phyloP scores from a whole-genome alignment of 345 rosid genomes.

The Aquilaria malaccensis region DNA sequence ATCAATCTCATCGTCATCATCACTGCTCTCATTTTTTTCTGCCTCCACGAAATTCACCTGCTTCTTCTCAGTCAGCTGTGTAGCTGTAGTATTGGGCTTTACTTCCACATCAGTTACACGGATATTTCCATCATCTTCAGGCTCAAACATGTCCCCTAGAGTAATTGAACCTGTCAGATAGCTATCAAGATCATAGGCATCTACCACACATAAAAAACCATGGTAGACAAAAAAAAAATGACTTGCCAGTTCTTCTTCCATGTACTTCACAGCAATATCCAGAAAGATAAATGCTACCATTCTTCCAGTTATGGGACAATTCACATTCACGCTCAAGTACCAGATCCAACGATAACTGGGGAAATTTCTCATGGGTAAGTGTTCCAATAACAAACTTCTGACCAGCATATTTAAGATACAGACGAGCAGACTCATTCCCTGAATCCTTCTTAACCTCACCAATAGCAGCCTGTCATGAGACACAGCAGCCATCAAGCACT shows the following conservation, averaged over 20 bases:
- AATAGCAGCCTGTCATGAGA: conserved; percentile 39
- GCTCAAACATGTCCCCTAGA: conserved; percentile 13
- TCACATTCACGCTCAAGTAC: conserved; percentile 43
- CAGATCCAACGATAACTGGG: conserved; percentile 54
- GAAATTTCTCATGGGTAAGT: conserved; percentile 52
- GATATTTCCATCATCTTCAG: conserved; percentile 19
- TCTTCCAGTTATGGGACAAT: conserved; percentile 62
- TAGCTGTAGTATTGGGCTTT: conserved; percentile 11
- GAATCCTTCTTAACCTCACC: conserved; percentile 50
- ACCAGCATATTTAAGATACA: conserved; percentile 31
- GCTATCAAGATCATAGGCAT: conserved; percentile 3
- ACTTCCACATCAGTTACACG: conserved; percentile 7
- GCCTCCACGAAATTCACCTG: conserved; percentile 43
- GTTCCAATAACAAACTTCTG: conserved; percentile 55
- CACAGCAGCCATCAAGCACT: neutral
- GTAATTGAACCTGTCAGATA: conserved; percentile 19
- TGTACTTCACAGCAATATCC: conserved; percentile 40
- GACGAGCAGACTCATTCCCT: conserved; percentile 26
- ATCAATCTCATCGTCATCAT: conserved; percentile 22
- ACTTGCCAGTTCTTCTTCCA: conserved; percentile 2
- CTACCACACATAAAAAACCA: conserved; percentile 2
- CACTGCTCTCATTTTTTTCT: conserved; percentile 26
- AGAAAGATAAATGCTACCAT: conserved; percentile 58
- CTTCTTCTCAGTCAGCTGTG: conserved; percentile 19
- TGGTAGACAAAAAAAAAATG: neutral